Evolutionary conservation across 495 filamentous ascomycete genomes (phyloP), one percentile per base, ranked within the genome.

Genomic region (Penicilliopsis zonata): DNA sequence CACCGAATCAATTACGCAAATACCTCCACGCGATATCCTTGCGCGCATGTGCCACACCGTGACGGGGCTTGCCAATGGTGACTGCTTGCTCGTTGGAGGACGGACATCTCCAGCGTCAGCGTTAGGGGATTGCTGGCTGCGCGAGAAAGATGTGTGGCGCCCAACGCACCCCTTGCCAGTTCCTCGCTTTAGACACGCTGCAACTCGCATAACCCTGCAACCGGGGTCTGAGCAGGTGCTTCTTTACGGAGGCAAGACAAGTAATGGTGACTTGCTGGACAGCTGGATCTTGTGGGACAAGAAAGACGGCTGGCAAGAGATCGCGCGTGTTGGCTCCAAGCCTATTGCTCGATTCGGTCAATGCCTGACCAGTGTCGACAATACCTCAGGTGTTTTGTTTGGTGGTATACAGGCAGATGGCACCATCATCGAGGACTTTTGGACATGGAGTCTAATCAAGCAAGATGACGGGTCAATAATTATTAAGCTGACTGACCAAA

Each of bases 11-110:
- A n/a, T 32, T 12, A 21, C 28, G 12, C 18, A 35, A 19, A 59
- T 37, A 28, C 44, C 56, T 34, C 34, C 65, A 46, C 19, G 72
- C 55, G 21, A 55, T 27, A 53, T 65, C 19, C 31, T 63, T 9
- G 58, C 65, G 32, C 63, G 83, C 28, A 80, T 87, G 72, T 86
- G 81, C 37, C 85, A 92, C 49, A 80, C 80, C 0, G 59, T 87
- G 13, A 86, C 78, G 8, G 52, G 66, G 21, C 41, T 82, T 7
- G 61, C 54, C 14, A 44, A 52, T 29, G 48, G 47, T 3, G 61
- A 63, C 21, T 69, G 61, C 34, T 49, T 94, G 6, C 53, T 94
- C 12, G 72, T 78, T n/a, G 86, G 86, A 12, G 87, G 87, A 9
- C 64, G 87, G 29, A 66, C 69, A 9, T 87, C 83, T 5, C 87